These are phyloP conservation scores for Saturnispora galanensis DNA, from an alignment of 805 yeast genomes.

Conservation along the genomic window DNA sequence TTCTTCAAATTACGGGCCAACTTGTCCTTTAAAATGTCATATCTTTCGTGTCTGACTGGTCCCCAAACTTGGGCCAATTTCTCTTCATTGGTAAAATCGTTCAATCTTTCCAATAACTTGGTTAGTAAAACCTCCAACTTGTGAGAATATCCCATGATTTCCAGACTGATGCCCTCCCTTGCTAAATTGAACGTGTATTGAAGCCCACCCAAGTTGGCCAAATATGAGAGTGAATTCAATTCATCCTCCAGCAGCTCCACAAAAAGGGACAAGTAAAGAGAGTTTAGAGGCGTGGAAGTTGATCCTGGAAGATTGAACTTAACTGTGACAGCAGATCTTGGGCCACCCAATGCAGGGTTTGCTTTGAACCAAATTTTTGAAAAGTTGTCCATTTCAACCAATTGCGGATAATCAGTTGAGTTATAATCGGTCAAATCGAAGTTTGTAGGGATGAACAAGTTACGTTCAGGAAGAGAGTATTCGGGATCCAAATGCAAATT, in stretches of 20 bases:
- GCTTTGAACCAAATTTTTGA: conserved; percentile 77
- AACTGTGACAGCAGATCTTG: conserved; percentile 66
- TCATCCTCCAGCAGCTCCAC: conserved; percentile 68
- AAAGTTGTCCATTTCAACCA: conserved; percentile 43
- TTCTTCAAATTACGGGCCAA: conserved; percentile 54
- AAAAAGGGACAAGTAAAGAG: conserved; percentile 51
- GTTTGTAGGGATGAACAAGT: conserved; percentile 73
- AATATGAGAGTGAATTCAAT: conserved; percentile 66
- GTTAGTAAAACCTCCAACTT: conserved; percentile 57
- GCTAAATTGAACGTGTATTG: conserved; percentile 46
- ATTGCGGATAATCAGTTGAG: conserved; percentile 42
- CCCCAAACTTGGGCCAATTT: conserved; percentile 20
- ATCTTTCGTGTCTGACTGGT: conserved; percentile 43
- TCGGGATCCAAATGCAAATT: conserved; percentile 30
- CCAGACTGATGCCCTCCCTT: conserved; percentile 62
- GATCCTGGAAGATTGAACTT: conserved; percentile 58
- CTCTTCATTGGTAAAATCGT: conserved; percentile 28
- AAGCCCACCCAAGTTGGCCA: conserved; percentile 77
- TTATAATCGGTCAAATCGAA: conserved; percentile 47
- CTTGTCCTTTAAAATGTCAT: conserved; percentile 57
- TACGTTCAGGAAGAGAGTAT: conserved; percentile 49
- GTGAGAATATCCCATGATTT: conserved; percentile 74
- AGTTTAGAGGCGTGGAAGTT: conserved; percentile 45
- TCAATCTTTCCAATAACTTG: conserved; percentile 47
- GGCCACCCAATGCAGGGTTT: conserved; percentile 82